Evolutionary conservation across 768 basidiomycete genomes (phyloP), one percentile per base, ranked within the genome.

Genomic region (Rhodocollybia butyracea): DNA sequence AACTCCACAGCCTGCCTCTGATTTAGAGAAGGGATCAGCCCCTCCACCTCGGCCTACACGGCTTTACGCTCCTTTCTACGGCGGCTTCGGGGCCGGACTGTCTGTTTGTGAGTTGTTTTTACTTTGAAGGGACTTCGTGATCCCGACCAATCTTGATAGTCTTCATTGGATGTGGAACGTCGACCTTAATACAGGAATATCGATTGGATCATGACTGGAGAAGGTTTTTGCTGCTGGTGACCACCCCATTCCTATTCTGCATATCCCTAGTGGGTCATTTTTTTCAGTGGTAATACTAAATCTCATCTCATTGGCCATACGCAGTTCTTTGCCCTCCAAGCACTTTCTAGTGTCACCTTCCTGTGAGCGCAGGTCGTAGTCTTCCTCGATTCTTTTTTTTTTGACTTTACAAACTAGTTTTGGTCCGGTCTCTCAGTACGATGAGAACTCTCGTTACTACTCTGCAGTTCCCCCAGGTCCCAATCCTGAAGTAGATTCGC

Each of bases 381-480:
- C 56, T 52, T 57, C 51, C 51, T 46, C 15, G n/a, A 36, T 47
- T 40, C 41, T 39, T 12, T 7, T 22, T 55, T 46, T 26, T 46
- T 13, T 22, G 27, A 19, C 24, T 59, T 48, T n/a, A 40, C 51
- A 7, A 45, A 36, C 7, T 58, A 88, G 87, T 8, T 60, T 93
- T 57, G 92, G 92, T 24, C 92, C 92, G 19, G 86, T 94, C 43
- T 83, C 91, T 5, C 92, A 94, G 60, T 91, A 83, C 67, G 84
- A 89, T 64, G 85, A 92, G 62, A 94, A 94, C 66, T 91, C 90
- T 0, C 80, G 78, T 36, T 94, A 88, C 69, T 94, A 90, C 65
- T 91, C 89, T 11, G 88, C 89, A 11, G 68, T 78, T 47, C 76
- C 75, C 41, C 87, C 89, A 0, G 76, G 73, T 24, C 68, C 83